Evolutionary conservation across 2,329 filamentous ascomycete genomes (phyloP), one percentile per base, ranked within the genome.

Genomic region (Claviceps digitariae): DNA sequence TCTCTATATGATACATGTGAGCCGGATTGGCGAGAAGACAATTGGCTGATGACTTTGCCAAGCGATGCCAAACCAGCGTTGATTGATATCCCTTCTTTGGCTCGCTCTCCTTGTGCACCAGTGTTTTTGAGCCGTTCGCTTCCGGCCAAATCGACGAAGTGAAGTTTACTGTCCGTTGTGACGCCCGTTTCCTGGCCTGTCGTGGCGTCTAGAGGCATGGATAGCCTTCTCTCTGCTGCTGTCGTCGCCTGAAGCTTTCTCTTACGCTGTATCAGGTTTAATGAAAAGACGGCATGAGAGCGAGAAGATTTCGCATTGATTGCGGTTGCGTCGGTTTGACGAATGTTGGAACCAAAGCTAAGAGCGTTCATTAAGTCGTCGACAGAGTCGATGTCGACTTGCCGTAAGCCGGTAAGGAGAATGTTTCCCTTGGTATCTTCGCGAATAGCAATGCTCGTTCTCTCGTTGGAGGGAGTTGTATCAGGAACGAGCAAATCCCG

Each of bases 61-160:
- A 98, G 75, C 56, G 90, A 91, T 50, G 93, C 93, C 56, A 98
- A 79, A 55, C 93, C 93, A 41, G 87, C 93, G 64, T 98, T 98
- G 74, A 98, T 98, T 13, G 91, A 95, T 56, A 98, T 98, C 61
- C 93, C 93, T 69, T 98, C 93, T 66, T 84, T 91, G 41, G 93
- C 93, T 54, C 93, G 81, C 61, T 97, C 93, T 45, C 93, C 93
- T 57, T 95, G 90, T 0, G 93, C 93, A 36, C 90, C 89, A 0
- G 93, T 98, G 63, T 98, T 97, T 73, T 98, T 98, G 63, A 98
- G 74, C 61, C 93, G 82, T 72, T 98, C 93, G 66, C 93, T 97
- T 59, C 93, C 93, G 51, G 93, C 93, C 67, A 98, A 73, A 80
- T 98, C 93, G 55, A 98, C 93, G 65, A 98, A 98, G 67, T 98